Evolutionary conservation across 768 basidiomycete species (phyloP).

Genomic region (Scleroderma citrinum): DNA sequence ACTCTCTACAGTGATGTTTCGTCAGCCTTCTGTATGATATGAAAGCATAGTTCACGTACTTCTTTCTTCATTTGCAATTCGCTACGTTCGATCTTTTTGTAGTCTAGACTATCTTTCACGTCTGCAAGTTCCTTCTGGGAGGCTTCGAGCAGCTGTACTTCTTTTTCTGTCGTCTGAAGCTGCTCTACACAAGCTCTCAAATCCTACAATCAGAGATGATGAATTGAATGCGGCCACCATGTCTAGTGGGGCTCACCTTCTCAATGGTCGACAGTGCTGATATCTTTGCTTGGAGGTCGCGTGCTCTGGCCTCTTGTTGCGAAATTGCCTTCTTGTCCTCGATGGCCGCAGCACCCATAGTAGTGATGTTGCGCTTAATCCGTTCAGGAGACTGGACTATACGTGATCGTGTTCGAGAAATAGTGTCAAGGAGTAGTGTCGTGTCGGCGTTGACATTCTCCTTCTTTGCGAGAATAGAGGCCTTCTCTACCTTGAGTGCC

Average conservation of each 20-base stretch:
- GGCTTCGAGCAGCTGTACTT: conserved; percentile 54
- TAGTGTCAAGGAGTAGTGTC: conserved; percentile 50
- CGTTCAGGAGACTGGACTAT: conserved; percentile 92
- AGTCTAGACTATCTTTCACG: conserved; percentile 61
- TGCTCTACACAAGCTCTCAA: conserved; percentile 68
- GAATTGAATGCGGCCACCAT: neutral
- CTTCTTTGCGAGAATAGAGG: conserved; percentile 57
- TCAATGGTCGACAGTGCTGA: conserved; percentile 67
- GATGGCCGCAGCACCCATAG: conserved; percentile 61
- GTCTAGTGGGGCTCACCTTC: conserved; percentile 41
- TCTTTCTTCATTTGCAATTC: conserved; percentile 65
- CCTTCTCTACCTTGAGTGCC: conserved; percentile 66
- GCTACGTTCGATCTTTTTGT: conserved; percentile 68
- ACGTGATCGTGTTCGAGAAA: conserved; percentile 59
- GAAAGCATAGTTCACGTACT: conserved; percentile 32
- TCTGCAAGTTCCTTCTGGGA: conserved; percentile 65
- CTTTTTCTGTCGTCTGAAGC: conserved; percentile 67
- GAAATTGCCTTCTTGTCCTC: conserved; percentile 68
- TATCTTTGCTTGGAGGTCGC: conserved; percentile 74
- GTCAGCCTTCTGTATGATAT: neutral
- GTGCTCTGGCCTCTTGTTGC: conserved; percentile 63
- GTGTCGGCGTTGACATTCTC: conserved; percentile 61
- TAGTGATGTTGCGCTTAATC: conserved; percentile 72
- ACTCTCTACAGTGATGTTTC: conserved; percentile 51
- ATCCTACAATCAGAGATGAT: conserved; percentile 42